These are phyloP conservation scores for Clausena lansium DNA, from an alignment of 345 rosid species.

Conservation along the genomic window DNA sequence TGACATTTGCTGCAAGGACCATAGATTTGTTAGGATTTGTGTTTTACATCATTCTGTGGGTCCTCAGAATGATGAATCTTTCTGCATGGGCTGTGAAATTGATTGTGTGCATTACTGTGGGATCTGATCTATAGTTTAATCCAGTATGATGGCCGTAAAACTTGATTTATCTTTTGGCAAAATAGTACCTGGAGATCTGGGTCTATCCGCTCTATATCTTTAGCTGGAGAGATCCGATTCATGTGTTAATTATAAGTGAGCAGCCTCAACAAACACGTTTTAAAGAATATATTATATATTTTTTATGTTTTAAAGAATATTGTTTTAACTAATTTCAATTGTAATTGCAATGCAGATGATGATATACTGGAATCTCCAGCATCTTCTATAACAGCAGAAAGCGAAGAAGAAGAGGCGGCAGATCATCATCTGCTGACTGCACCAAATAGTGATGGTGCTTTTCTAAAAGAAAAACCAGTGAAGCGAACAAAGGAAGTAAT, in stretches of 20 bases:
- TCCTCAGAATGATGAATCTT: neutral
- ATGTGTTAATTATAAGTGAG: neutral
- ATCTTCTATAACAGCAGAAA: conserved; percentile 51
- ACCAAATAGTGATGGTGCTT: conserved; percentile 61
- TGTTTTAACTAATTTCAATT: conserved; percentile 3
- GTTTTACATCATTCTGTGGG: neutral
- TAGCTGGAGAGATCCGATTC: neutral
- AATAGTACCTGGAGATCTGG: neutral
- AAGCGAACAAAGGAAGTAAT: conserved; percentile 59
- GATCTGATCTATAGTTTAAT: neutral
- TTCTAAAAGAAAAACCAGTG: conserved; percentile 63
- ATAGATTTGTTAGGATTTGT: neutral
- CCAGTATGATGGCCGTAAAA: neutral
- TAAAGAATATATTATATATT: no score
- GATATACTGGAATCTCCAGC: conserved; percentile 58
- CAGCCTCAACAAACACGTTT: neutral
- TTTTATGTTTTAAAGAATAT: neutral
- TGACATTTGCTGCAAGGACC: neutral
- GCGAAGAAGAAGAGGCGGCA: conserved; percentile 71
- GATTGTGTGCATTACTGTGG: neutral
- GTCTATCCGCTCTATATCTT: neutral
- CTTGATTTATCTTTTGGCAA: neutral
- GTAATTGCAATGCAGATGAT: conserved; percentile 33
- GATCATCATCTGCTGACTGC: conserved; percentile 63
- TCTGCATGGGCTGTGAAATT: neutral